phyloP scores from a whole-genome alignment of 768 basidiomycete genomes.

The Suillus placidus region DNA sequence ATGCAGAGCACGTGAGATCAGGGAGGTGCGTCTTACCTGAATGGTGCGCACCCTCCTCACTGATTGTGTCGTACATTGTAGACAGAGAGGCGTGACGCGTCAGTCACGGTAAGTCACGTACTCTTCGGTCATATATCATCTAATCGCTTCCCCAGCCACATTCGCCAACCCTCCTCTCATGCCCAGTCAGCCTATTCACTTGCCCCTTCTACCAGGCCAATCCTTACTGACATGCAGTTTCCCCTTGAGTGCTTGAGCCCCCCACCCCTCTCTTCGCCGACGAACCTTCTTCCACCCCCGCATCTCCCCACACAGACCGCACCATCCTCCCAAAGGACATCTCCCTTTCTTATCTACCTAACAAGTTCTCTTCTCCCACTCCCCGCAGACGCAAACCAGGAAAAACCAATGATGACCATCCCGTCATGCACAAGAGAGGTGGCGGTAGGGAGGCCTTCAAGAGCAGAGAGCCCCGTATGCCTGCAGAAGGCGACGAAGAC shows the following conservation, averaged over 20 bases:
- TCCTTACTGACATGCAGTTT: conserved; percentile 40
- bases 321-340: conserved; percentile 13
- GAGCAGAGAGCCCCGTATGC: conserved; percentile 55
- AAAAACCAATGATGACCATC: conserved; percentile 33
- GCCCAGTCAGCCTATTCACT: conserved; percentile 48
- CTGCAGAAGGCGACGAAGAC: conserved; percentile 53
- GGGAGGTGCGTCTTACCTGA: too few species aligned
- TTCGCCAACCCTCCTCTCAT: conserved; percentile 27
- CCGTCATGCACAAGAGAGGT: conserved; percentile 58
- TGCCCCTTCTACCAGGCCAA: conserved; percentile 51
- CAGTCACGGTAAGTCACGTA: too few species aligned
- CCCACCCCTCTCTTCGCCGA: conserved; percentile 42
- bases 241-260: conserved; percentile 45
- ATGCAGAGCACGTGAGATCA: too few species aligned
- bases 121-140: not conserved
- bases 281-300: conserved; percentile 19
- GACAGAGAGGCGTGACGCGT: too few species aligned
- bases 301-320: conserved; percentile 18
- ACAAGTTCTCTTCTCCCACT: conserved; percentile 65
- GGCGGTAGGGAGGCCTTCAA: conserved; percentile 72
- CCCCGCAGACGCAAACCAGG: conserved; percentile 35
- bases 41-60: too few species aligned
- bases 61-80: too few species aligned
- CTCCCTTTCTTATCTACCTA: conserved; percentile 69
- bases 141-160: conserved; percentile 4